Conservation (phyloP, 2,329 filamentous ascomycete species). For the Alternaria tenuissima region DNA sequence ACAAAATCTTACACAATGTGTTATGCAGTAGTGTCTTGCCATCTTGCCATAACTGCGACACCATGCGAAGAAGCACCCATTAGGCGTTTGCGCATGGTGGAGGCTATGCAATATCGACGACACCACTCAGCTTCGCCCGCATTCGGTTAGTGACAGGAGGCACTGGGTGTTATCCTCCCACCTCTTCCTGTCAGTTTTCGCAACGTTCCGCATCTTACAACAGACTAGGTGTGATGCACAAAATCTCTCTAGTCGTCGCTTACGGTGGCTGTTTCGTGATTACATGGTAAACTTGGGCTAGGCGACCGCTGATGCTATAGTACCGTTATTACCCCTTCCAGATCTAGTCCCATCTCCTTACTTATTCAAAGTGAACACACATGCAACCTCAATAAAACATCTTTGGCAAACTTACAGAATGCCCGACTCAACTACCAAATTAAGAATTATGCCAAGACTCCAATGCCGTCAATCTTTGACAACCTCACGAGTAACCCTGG, state of each 20-base stretch:
- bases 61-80: no score
- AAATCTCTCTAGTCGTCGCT: background rate
- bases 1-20: no score
- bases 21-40: no score
- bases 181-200: no score
- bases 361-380: background rate
- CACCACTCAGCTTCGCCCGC: no score
- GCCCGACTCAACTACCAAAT: background rate
- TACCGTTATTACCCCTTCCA: no score
- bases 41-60: no score
- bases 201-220: no score
- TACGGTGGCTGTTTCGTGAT: background rate
- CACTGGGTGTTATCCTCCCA: no score
- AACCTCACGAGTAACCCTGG: background rate
- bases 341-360: background rate
- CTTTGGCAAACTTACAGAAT: background rate
- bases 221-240: background rate
- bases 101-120: no score
- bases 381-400: background rate
- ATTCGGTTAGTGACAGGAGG: no score
- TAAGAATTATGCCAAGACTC: background rate
- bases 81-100: no score
- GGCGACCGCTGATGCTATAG: background rate
- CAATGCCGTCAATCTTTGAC: background rate
- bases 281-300: background rate